Base-by-base conservation (phyloP, 139 green algal genomes). In the Chara braunii region DNA sequence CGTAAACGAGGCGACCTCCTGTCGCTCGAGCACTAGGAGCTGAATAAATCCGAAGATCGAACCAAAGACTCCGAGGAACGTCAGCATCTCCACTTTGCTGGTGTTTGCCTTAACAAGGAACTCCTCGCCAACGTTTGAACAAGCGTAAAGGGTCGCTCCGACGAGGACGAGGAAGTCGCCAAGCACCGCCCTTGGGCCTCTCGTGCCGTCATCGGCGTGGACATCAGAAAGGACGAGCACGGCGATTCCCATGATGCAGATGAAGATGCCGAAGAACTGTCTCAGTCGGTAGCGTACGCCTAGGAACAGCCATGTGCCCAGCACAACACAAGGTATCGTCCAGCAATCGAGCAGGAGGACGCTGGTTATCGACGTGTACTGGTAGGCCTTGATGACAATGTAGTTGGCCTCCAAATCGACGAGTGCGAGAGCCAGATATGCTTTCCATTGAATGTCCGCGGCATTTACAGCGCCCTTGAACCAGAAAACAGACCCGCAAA, bases 371-470 rank as follows among this genome's bases (percentile, higher is more conserved):
- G 68, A 84, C n/a, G 87, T 94, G 79, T 85, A 90, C 53, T 85
- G 77, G 61, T 83, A 89, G 6, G 84, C 81, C 62, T 72, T 67
- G 11, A 72, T 74, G 1, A 87, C 72, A 6, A 85, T 37, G 33
- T 66, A 83, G 70, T 93, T 93, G 1, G 68, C 86, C 60, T 92
- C 78, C n/a, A 92, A 81, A 54, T 93, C 86, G 29, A 93, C 37
- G 6, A 87, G 26, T 0, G 84, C 84, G 3, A 93, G 78, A 12
- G 76, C 8, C 14, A 78, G 53, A 73, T 86, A 92, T n/a, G n/a
- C n/a, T n/a, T n/a, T n/a, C n/a, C n/a, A 48, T 18, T 18, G 18
- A 48, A 18, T 18, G 40, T 18, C 40, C 18, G 18, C 18, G 18
- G 40, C 40, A 18, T 48, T 18, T 18, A 48, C 18, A 48, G 40